These are phyloP conservation scores for Zygotorulaspora mrakii DNA, from an alignment of 1,139 yeast species.

Conservation along the genomic window DNA sequence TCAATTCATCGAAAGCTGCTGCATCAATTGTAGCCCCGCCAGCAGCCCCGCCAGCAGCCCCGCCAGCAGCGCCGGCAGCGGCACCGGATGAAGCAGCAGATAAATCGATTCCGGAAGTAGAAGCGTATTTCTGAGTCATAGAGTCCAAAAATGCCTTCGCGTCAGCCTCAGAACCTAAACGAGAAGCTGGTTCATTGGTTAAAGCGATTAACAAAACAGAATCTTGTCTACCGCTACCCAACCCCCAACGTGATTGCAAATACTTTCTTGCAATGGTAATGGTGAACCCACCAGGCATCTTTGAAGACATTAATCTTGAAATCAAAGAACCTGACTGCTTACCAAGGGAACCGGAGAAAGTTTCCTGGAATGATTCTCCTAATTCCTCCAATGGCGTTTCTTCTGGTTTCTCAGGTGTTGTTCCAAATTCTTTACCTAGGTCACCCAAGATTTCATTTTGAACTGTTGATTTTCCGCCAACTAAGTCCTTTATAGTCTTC, in stretches of 20 bases:
- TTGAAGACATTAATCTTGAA: conserved; percentile 88
- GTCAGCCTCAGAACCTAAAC: conserved; percentile 80
- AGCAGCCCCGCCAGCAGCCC: conserved; percentile 60
- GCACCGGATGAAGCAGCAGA: conserved; percentile 58
- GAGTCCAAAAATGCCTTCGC: conserved; percentile 87
- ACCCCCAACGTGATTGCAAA: conserved; percentile 85
- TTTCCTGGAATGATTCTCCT: conserved; percentile 91
- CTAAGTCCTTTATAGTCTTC: conserved; percentile 93
- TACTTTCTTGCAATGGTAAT: conserved; percentile 88
- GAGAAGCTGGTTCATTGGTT: conserved; percentile 84
- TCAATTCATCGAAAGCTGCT: conserved; percentile 92
- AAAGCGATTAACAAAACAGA: conserved; percentile 77
- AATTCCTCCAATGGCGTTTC: conserved; percentile 94
- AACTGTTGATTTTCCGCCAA: conserved; percentile 96
- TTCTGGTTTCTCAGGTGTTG: conserved; percentile 98
- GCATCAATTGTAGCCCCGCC: conserved; percentile 92
- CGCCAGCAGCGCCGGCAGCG: conserved; percentile 49
- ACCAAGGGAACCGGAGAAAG: conserved; percentile 84
- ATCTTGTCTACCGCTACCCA: conserved; percentile 92
- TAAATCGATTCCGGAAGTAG: conserved; percentile 73
- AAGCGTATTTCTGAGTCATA: conserved; percentile 79
- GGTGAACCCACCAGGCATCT: conserved; percentile 99
- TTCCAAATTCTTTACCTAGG: conserved; percentile 94
- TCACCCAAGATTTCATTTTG: conserved; percentile 98
- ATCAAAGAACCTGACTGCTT: conserved; percentile 86